Base-by-base conservation (phyloP, 1,139 yeast genomes). In the Sugiyamaella xylanicola region DNA sequence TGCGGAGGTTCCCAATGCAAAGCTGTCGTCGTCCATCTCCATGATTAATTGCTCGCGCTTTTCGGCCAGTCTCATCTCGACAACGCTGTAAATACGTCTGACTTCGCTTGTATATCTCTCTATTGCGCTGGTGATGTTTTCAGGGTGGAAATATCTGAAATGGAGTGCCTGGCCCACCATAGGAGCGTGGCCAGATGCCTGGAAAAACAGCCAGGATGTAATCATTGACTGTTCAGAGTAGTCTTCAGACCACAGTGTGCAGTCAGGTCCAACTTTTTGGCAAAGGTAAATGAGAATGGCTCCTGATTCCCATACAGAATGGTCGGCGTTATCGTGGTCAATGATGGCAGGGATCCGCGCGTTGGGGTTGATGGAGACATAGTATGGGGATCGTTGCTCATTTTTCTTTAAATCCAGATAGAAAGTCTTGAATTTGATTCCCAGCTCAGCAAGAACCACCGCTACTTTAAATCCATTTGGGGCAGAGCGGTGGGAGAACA, bases 391-490 rank as follows among this genome's bases (percentile, higher is more conserved):
- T 61, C 97, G 76, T 71, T 91, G 97, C 72, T 92, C 97, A 54
- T 96, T 95, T 62, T 64, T 79, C 70, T 87, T 87, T 72, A 92
- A 91, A 73, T 92, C 98, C 58, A 93, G 77, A 66, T 90, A 87
- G 59, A 92, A 84, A 5, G 97, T 91, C 65, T 85, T 84, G 74
- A 87, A 92, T 42, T 82, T 82, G 64, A 87, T 80, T 57, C 87
- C 87, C 62, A 93, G 79, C 71, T 92, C 98, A 53, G 92, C 83
- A 59, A 93, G 77, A 44, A 91, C 87, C 51, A 91, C 91, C 19
- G 98, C 97, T 19, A 93, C 96, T 72, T 92, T 92, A 79, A 91
- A 93, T 7, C 97, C 98, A 72, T 92, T 92, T 27, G 98, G 98
- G 0, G 97, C 97, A 8, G 95, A 87, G 66, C 96, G 77, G 72